Evolutionary conservation across 1,284 basidiomycete genomes (phyloP), one percentile per base, ranked within the genome.

Genomic region (Butyriboletus appendiculatus): DNA sequence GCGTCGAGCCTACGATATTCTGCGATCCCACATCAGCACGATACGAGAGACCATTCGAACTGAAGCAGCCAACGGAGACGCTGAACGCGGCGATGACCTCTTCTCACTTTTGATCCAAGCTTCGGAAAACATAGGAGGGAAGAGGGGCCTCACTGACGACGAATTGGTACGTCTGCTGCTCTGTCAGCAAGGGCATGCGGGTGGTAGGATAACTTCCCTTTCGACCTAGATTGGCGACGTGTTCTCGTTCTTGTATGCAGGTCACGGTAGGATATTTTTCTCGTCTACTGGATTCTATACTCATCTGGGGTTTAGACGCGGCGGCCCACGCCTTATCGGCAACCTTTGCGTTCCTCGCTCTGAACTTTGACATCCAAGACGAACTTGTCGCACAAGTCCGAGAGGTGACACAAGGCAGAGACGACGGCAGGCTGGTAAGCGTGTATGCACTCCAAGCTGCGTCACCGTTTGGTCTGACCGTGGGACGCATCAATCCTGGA

Each of bases 231-330:
- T 82, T 49, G 80, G 80, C 10, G 80, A 83, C 52, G 68, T 81
- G 3, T 84, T 76, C 59, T 60, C 76, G 8, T 69, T 83, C 62
- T 64, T 84, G 45, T 78, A 81, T 56, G 81, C 81, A 35, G 82
- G 82, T 15, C 81, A 83, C 58, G 81, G 81, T 58, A 26, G 69
- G 52, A 12, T 24, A 28, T 20, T 28, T 1, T 30, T 0, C 18
- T 20, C 2, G n/a, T 22, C 4, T 15, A 22, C 26, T 34, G 40
- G 9, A 47, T 24, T 34, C 28, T 14, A 9, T 18, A 32, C 37
- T 5, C n/a, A 28, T 15, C 15, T 28, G 20, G 26, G 24, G 30
- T 46, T 2, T 56, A 81, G 81, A 82, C 66, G 81, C 80, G 0
- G 80, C 79, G 2, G 77, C 79, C 0, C 73, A 78, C 57, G 74